phyloP scores from a whole-genome alignment of 1,284 basidiomycete species.

The Moesziomyces aphidis region DNA sequence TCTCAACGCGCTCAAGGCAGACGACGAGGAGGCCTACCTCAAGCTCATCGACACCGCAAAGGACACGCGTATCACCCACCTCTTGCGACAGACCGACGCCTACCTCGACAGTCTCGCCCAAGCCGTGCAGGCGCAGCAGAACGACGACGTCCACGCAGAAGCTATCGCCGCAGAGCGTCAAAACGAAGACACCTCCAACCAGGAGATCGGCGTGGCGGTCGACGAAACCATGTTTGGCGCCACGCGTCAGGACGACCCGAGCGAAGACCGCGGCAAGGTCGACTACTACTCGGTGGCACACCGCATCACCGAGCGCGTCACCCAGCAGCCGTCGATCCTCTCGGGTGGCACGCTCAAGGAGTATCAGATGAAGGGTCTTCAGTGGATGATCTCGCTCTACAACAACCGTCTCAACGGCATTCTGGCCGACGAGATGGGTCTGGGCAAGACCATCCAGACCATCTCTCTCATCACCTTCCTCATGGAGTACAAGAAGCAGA shows the following conservation, averaged over 20 bases:
- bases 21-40: conserved; percentile 99
- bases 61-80: conserved; percentile 97
- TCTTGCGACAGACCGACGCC: conserved; percentile 91
- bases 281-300: conserved; percentile 99
- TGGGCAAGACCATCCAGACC: conserved; percentile 68
- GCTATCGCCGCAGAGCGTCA: conserved; percentile 58
- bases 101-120: conserved; percentile 96
- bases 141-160: conserved; percentile 72
- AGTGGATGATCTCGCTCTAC: conserved; percentile 68
- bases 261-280: conserved; percentile 76
- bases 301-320: conserved; percentile 87
- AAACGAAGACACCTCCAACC: conserved; percentile 53
- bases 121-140: conserved; percentile 94
- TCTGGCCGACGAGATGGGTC: conserved; percentile 68
- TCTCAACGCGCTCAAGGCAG: conserved; percentile 95
- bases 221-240: conserved; percentile 92
- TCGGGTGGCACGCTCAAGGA: conserved; percentile 70
- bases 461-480: conserved; percentile 68
- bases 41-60: conserved; percentile 99
- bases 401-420: conserved; percentile 68
- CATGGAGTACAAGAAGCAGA: conserved; percentile 67
- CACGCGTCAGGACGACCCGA: conserved; percentile 75
- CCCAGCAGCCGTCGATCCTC: conserved; percentile 84
- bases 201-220: conserved; percentile 70
- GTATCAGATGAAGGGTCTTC: conserved; percentile 68